These are phyloP conservation scores for Auricularia auricula-judae DNA, from an alignment of 768 basidiomycete genomes.

Conservation along the genomic window DNA sequence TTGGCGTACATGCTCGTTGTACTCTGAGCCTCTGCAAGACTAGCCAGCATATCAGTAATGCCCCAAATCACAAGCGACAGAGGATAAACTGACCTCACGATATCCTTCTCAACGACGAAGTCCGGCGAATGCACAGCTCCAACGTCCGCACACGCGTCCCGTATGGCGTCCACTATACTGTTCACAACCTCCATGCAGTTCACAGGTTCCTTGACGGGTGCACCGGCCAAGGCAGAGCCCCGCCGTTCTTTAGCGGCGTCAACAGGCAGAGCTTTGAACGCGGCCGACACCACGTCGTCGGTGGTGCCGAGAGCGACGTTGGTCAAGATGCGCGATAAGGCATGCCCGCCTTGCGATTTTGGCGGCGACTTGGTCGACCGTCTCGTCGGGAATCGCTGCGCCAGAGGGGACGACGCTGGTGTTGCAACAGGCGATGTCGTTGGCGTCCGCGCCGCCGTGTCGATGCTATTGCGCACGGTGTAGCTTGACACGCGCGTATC, in stretches of 20 bases:
- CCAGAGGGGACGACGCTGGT: background rate
- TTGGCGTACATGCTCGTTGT: conserved; percentile 82
- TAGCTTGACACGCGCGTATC: conserved; percentile 76
- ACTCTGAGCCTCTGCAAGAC: conserved; percentile 70
- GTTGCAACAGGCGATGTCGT: background rate
- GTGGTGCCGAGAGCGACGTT: conserved; percentile 22
- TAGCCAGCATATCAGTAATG: conserved; percentile 21
- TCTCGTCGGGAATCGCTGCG: conserved; percentile 7
- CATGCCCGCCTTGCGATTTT: conserved; percentile 14
- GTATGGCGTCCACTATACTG: conserved; percentile 60
- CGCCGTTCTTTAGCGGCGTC: conserved; percentile 45
- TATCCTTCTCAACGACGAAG: conserved; percentile 56
- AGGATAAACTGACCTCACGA: conserved; percentile 54
- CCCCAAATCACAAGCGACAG: conserved; percentile 1
- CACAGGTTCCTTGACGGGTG: conserved; percentile 43
- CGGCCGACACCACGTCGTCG: conserved; percentile 38
- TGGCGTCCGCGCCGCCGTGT: conserved; percentile 13
- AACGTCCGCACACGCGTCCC: conserved; percentile 52
- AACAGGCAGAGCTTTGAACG: conserved; percentile 73
- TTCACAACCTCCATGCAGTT: conserved; percentile 71
- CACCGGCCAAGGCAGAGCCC: conserved; percentile 29
- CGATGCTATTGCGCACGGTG: conserved; percentile 63
- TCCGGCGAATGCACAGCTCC: conserved; percentile 31
- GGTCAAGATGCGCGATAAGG: conserved; percentile 27
- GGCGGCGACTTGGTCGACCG: conserved; percentile 5